A percentile compares a stretch with the other conserved stretches of the same genome.
Conservation (phyloP, 805 yeast genomes). For the Debaryomyces hansenii region DNA sequence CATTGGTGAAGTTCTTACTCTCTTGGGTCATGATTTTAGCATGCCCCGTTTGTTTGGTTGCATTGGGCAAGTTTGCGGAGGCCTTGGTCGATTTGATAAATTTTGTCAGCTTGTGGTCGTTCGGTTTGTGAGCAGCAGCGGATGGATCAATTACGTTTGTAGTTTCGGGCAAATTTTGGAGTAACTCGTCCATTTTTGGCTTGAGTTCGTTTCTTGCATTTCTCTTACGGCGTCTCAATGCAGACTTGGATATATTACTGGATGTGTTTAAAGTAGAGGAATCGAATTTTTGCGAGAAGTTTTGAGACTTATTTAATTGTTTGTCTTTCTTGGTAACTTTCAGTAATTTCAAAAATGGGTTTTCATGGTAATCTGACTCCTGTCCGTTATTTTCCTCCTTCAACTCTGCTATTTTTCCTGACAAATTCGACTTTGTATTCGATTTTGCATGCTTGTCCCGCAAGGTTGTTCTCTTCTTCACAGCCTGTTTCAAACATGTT, state of each 20-base stretch:
- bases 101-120: conserved; percentile 3
- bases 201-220: conserved; percentile 60
- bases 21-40: conserved; percentile 58
- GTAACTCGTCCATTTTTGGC: conserved; percentile 66
- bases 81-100: conserved; percentile 22
- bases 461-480: conserved; percentile 35
- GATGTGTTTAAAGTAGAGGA: conserved; percentile 33
- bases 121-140: background rate
- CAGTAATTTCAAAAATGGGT: conserved; percentile 53
- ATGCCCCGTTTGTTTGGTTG: conserved; percentile 37
- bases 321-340: conserved; percentile 57
- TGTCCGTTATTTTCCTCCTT: conserved; percentile 15
- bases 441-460: conserved; percentile 30
- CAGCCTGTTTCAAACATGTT: conserved; percentile 16
- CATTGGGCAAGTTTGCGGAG: conserved; percentile 51
- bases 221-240: conserved; percentile 62
- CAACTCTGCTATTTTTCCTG: conserved; percentile 28
- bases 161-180: conserved; percentile 48
- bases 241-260: conserved; percentile 62
- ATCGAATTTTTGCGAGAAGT: conserved; percentile 29
- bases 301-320: conserved; percentile 38
- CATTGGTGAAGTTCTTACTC: conserved; percentile 54
- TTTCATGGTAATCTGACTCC: conserved; percentile 26
- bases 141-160: conserved; percentile 15
- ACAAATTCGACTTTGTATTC: conserved; percentile 15